A percentile compares a stretch with the other conserved stretches of the same genome.
phyloP scores from a whole-genome alignment of 129 eudicot species.

The Chrysanthemum seticuspe region DNA sequence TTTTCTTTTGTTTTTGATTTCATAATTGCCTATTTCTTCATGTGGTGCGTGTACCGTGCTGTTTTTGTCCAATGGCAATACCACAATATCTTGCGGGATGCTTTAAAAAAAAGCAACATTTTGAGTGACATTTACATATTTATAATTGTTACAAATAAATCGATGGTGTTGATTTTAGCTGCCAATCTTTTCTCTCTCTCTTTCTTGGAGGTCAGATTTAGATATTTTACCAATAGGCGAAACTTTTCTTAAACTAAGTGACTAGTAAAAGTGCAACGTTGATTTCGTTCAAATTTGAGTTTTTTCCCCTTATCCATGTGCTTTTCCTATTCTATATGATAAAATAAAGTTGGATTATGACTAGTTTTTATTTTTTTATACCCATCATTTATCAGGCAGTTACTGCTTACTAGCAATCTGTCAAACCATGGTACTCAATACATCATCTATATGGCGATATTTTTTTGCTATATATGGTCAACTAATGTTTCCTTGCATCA shows the following conservation, averaged over 20 bases:
- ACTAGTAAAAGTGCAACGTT: background rate
- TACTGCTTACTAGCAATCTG: background rate
- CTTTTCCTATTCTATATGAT: too few relatives aligned
- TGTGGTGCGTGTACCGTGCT: background rate
- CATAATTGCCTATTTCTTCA: background rate
- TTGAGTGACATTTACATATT: background rate
- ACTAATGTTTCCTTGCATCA: slow-evolving; percentile 8
- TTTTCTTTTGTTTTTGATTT: slow-evolving; percentile 8
- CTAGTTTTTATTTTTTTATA: background rate
- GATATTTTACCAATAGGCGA: background rate
- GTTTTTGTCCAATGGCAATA: background rate
- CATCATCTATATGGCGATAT: background rate
- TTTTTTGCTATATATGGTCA: background rate
- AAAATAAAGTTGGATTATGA: background rate
- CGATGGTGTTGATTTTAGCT: background rate
- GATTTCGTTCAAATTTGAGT: background rate
- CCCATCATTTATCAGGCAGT: background rate
- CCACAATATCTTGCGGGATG: background rate
- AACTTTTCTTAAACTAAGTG: background rate
- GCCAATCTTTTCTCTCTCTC: background rate
- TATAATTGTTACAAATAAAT: background rate
- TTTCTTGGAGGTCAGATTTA: background rate
- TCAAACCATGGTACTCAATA: background rate
- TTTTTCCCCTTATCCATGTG: background rate
- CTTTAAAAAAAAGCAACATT: slow-evolving; percentile 9